Evolutionary conservation across 129 eudicot genomes (phyloP).

Genomic region (Tanacetum coccineum): DNA sequence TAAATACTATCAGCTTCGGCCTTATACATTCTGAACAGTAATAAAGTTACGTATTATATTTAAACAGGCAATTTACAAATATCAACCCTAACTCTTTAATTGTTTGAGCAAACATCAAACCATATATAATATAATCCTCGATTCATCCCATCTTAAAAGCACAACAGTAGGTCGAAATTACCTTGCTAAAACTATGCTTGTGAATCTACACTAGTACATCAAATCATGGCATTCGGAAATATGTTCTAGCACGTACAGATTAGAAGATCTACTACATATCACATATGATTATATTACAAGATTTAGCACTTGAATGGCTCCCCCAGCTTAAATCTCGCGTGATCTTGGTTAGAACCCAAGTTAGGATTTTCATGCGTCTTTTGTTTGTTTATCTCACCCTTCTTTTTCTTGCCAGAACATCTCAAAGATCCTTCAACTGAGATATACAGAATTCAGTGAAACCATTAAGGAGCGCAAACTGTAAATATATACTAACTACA

Average conservation of each 20-base stretch:
- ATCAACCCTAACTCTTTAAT: too few relatives aligned
- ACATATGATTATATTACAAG: conserved; percentile 7
- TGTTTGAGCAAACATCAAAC: too few relatives aligned
- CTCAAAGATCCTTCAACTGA: conserved; percentile 81
- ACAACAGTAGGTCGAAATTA: too few relatives aligned
- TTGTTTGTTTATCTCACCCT: conserved; percentile 19
- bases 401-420: conserved; percentile 64
- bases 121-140: too few relatives aligned
- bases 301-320: conserved; percentile 29
- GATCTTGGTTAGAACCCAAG: conserved; percentile 23
- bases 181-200: too few relatives aligned
- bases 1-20: too few relatives aligned
- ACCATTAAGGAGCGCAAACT: too few relatives aligned
- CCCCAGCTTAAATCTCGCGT: conserved; percentile 23
- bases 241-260: background rate
- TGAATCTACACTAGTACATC: background rate
- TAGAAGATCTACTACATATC: background rate
- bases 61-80: too few relatives aligned
- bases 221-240: background rate
- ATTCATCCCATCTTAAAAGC: too few relatives aligned
- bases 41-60: too few relatives aligned
- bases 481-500: too few relatives aligned
- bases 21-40: too few relatives aligned
- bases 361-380: conserved; percentile 15
- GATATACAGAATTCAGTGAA: background rate